phyloP scores from a whole-genome alignment of 441 rosid genomes.

The Mallotus repandus region DNA sequence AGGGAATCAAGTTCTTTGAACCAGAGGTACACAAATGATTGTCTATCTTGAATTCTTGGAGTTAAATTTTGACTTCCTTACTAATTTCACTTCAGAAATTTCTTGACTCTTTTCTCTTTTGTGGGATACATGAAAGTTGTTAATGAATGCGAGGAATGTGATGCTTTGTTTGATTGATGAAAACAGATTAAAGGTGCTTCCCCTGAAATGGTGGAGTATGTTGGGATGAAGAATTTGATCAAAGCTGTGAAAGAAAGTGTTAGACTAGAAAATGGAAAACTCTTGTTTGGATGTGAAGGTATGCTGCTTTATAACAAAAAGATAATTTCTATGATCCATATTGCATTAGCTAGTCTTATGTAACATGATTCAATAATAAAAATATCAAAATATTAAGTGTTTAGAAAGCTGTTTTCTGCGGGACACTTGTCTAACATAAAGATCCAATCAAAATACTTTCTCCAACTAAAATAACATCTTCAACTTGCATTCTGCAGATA shows the following conservation, averaged over 20 bases:
- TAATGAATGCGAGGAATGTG: neutral
- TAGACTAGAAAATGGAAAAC: conserved; percentile 71
- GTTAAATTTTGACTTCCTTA: conserved; percentile 17
- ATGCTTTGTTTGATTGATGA: conserved; percentile 22
- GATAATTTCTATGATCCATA: conserved; percentile 5
- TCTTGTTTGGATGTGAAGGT: conserved; percentile 77
- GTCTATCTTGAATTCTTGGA: conserved; percentile 10
- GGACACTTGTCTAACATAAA: neutral
- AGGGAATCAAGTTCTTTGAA: conserved; percentile 96
- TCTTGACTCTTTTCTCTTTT: neutral
- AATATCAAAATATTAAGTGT: neutral
- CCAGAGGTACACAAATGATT: conserved; percentile 65
- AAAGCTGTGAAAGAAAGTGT: conserved; percentile 66
- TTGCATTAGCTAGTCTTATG: neutral
- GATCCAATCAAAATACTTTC: conserved; percentile 5
- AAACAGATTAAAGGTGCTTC: conserved; percentile 88
- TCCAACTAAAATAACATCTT: neutral
- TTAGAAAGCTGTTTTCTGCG: neutral
- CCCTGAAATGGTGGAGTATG: conserved; percentile 81
- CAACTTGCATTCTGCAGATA: conserved; percentile 41
- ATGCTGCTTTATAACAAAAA: neutral
- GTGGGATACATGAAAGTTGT: neutral
- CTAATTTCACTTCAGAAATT: conserved; percentile 16
- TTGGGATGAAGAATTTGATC: conserved; percentile 84
- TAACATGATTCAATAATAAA: too few species aligned